A percentile compares a stretch with the other conserved stretches of the same genome.
Conservation (phyloP, 2,329 filamentous ascomycete species). For the Penicillium janthinellum region DNA sequence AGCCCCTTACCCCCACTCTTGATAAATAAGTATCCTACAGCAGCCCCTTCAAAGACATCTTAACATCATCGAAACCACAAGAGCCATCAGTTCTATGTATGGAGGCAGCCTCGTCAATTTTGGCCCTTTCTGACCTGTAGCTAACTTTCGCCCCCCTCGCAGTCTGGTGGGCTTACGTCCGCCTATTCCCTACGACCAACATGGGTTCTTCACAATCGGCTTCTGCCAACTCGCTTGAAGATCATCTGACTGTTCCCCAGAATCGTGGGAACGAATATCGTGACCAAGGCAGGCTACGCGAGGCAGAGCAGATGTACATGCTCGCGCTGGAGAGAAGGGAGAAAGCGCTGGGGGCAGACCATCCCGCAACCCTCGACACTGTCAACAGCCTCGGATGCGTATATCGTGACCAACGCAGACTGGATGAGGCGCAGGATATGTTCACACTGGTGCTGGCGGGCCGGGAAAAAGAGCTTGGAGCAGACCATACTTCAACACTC, state of each 20-base stretch:
- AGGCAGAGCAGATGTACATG: no score
- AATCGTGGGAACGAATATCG: no score
- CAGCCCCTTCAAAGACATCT: background rate
- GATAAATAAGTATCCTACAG: background rate
- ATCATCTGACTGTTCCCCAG: no score
- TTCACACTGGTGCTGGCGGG: background rate
- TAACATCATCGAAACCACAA: background rate
- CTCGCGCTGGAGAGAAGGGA: no score
- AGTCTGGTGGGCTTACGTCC: background rate
- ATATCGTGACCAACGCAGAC: background rate
- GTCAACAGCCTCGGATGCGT: background rate
- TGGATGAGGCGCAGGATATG: background rate
- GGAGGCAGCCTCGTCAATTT: background rate
- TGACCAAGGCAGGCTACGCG: no score
- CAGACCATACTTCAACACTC: conserved; percentile 1
- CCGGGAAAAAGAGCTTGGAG: background rate
- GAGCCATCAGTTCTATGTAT: background rate
- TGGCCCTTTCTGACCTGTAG: background rate
- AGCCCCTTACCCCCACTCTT: background rate
- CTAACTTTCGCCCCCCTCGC: background rate
- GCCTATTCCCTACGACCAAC: background rate
- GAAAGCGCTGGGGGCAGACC: no score
- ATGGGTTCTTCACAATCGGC: background rate
- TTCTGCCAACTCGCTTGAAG: background rate
- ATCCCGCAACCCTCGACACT: no score